Evolutionary conservation across 202 grass and related monocot genomes (phyloP), one percentile per base, ranked within the genome.

Genomic region (Musa balbisiana): DNA sequence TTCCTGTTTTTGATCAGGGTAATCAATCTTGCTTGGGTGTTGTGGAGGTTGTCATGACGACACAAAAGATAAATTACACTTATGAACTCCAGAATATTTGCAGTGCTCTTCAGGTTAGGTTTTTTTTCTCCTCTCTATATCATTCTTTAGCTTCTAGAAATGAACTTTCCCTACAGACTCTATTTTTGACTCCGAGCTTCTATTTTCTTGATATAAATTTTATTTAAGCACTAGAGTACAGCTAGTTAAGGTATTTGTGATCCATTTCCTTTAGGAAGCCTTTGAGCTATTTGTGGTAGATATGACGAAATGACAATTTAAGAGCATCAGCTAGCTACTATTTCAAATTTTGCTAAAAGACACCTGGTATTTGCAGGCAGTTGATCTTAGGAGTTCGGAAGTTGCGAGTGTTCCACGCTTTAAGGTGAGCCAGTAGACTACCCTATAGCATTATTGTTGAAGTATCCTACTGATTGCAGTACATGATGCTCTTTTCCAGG

Each of bases 11-110:
- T 49, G 91, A 90, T 82, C 80, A 78, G 50, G 86, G 73, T 21
- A 86, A 53, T 55, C 83, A 71, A 56, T 85, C 80, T 23, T 98
- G 95, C 64, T 72, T 98, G 60, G 95, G 95, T 55, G 95, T 98
- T 77, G 90, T 98, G 71, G 95, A 98, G 73, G 62, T 98, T 21
- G 85, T 98, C 64, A 86, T 92, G 85, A 98, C 91, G 1, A 86
- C 76, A 25, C 88, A 94, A 78, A 94, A 93, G 75, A 87, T 88
- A 60, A 99, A 84, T 78, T 94, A 93, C 89, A 84, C 88, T 49
- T 89, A 67, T 26, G 95, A 99, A 62, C 87, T 99, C 78, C 82
- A 92, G 65, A 82, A 81, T 70, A 94, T 99, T 56, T 94, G 95
- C 79, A 80, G 66, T 82, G 95, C 95, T 78, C 91, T 99, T 63